Evolutionary conservation across 306 rosid species (phyloP).

Genomic region (Cyclanthera cordifolia): DNA sequence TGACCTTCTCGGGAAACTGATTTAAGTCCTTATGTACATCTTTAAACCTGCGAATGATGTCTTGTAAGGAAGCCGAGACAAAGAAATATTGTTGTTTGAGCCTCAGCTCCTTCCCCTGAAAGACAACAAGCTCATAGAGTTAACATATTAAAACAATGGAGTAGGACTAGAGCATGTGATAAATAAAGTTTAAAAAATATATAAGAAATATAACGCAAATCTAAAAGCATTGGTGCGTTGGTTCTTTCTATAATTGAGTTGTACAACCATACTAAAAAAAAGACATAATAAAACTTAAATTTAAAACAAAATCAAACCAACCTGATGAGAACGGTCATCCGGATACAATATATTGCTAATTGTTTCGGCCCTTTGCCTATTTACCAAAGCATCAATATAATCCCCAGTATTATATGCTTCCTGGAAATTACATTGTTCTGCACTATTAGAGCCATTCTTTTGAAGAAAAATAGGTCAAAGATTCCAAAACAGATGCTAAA

Average conservation of each 20-base stretch:
- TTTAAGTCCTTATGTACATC: slow-evolving; percentile 43
- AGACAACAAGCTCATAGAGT: slow-evolving; percentile 14
- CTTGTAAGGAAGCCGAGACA: slow-evolving; percentile 65
- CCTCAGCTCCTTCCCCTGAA: slow-evolving; percentile 66
- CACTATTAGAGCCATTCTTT: not conserved
- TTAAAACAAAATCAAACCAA: slow-evolving; percentile 14
- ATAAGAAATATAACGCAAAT: not conserved
- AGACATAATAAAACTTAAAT: not conserved
- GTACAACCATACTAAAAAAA: not conserved
- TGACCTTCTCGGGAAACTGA: slow-evolving; percentile 60
- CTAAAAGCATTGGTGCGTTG: not conserved
- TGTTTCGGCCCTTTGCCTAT: slow-evolving; percentile 57
- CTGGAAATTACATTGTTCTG: slow-evolving; percentile 22
- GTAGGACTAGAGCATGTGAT: slow-evolving; percentile 7
- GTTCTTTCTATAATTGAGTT: not conserved
- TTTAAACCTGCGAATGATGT: slow-evolving; percentile 63
- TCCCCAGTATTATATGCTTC: slow-evolving; percentile 71
- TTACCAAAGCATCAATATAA: slow-evolving; percentile 57
- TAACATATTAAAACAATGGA: slow-evolving; percentile 14
- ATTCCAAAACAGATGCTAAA: not conserved
- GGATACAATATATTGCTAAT: slow-evolving; percentile 67
- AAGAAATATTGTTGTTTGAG: slow-evolving; percentile 64
- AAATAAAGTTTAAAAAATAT: slow-evolving; percentile 3
- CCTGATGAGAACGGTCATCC: slow-evolving; percentile 72
- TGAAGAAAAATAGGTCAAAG: not conserved